Evolutionary conservation across 768 basidiomycete genomes (phyloP).

Genomic region (Hericium erinaceus): DNA sequence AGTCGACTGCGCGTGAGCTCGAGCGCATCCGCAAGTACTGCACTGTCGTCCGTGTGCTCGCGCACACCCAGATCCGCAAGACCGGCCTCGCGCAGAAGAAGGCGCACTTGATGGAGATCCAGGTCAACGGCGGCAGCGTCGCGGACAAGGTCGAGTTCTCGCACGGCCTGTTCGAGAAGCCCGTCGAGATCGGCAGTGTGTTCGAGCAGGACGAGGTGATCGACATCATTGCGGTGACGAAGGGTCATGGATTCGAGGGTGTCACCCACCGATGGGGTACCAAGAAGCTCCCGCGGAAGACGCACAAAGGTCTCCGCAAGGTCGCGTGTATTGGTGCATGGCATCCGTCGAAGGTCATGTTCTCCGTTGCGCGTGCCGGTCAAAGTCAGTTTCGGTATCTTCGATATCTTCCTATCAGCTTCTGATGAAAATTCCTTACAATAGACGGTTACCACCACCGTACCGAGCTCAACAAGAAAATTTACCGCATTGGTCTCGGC

Average conservation of each 20-base stretch:
- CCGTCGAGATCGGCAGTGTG: slow-evolving; percentile 71
- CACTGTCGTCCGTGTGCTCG: slow-evolving; percentile 98
- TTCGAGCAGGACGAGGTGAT: slow-evolving; percentile 97
- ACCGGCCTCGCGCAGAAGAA: slow-evolving; percentile 98
- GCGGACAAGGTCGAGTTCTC: slow-evolving; percentile 98
- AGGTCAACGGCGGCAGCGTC: slow-evolving; percentile 93
- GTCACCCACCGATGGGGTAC: slow-evolving; percentile 99
- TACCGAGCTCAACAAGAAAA: slow-evolving; percentile 97
- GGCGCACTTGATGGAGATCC: slow-evolving; percentile 99
- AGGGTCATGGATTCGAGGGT: slow-evolving; percentile 99
- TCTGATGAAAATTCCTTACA: slow-evolving; percentile 2
- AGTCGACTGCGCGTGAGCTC: slow-evolving; percentile 88
- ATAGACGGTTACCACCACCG: slow-evolving; percentile 93
- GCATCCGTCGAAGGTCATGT: slow-evolving; percentile 99
- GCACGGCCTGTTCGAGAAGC: slow-evolving; percentile 92
- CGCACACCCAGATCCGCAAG: slow-evolving; percentile 98
- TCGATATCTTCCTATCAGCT: neutral
- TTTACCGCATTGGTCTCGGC: slow-evolving; percentile 88
- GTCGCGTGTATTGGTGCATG: slow-evolving; percentile 98
- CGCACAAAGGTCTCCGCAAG: slow-evolving; percentile 99
- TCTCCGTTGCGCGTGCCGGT: slow-evolving; percentile 99
- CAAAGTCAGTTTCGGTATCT: slow-evolving; percentile 61
- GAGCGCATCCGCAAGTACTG: slow-evolving; percentile 99
- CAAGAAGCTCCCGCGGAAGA: slow-evolving; percentile 97
- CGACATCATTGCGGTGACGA: slow-evolving; percentile 96